A percentile compares a stretch with the other conserved stretches of the same genome.
Conservation (phyloP, 306 rosid species). For the Rubus parviflorus region DNA sequence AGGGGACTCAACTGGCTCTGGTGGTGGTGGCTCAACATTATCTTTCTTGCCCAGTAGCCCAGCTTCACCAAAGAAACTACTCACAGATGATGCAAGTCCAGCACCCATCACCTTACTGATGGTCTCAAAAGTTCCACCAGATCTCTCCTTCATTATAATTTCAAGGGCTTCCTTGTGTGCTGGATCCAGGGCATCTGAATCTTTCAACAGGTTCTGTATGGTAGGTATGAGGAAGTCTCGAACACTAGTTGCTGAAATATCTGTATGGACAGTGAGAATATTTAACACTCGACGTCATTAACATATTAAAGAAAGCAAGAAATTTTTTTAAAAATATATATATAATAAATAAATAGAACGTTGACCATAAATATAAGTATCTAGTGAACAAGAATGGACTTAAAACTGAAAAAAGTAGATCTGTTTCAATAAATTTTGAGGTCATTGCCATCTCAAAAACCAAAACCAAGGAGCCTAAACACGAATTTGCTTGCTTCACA, state of each 20-base stretch:
- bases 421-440: not conserved
- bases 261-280: constrained; percentile 37
- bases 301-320: constrained; percentile 18
- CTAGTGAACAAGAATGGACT: not conserved
- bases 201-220: constrained; percentile 77
- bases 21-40: constrained; percentile 31
- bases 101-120: constrained; percentile 96
- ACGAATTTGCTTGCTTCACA: not conserved
- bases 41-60: constrained; percentile 90
- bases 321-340: not conserved
- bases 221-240: constrained; percentile 81
- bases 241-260: constrained; percentile 66
- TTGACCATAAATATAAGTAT: too few species aligned
- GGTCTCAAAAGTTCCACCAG: constrained; percentile 86
- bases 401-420: not conserved
- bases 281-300: constrained; percentile 17
- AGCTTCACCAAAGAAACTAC: constrained; percentile 81
- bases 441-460: not conserved
- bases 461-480: not conserved
- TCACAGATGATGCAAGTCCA: constrained; percentile 80
- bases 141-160: constrained; percentile 89
- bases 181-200: constrained; percentile 83
- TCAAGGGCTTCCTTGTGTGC: constrained; percentile 99
- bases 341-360: too few species aligned
- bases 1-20: constrained; percentile 54